A percentile compares a stretch with the other conserved stretches of the same genome.
Conservation (phyloP, 2,329 filamentous ascomycete genomes). For the Phaeomoniella chlamydospora region DNA sequence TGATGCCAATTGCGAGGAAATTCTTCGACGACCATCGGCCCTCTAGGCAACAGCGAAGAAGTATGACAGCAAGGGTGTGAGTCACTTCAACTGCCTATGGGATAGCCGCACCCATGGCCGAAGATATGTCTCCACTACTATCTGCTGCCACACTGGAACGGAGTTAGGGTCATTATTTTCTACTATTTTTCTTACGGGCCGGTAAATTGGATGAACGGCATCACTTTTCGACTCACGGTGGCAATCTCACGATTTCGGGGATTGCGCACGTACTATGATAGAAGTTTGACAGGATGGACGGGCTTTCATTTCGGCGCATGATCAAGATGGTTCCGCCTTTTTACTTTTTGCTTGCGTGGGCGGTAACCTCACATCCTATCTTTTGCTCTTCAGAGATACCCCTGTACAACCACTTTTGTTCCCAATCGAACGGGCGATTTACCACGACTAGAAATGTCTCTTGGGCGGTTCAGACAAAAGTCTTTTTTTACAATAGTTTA, state of each 20-base stretch:
- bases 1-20: slow-evolving; percentile 88
- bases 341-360: background rate
- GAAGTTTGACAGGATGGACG: no score
- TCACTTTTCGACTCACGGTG: no score
- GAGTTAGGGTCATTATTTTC: no score
- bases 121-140: no score
- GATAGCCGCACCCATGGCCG: no score
- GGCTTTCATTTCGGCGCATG: background rate
- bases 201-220: no score
- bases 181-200: no score
- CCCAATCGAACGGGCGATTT: background rate
- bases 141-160: no score
- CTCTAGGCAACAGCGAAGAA: slow-evolving; percentile 17
- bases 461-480: background rate
- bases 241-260: no score
- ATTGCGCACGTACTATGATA: no score
- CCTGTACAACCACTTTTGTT: background rate
- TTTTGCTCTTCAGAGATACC: background rate
- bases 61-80: background rate
- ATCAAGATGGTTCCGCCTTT: background rate
- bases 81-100: background rate
- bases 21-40: slow-evolving; percentile 44
- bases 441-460: background rate
- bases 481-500: no score
- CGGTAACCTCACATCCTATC: background rate